These are phyloP conservation scores for Avena atlantica DNA, from an alignment of 176 grass and related monocot species.

Conservation along the genomic window DNA sequence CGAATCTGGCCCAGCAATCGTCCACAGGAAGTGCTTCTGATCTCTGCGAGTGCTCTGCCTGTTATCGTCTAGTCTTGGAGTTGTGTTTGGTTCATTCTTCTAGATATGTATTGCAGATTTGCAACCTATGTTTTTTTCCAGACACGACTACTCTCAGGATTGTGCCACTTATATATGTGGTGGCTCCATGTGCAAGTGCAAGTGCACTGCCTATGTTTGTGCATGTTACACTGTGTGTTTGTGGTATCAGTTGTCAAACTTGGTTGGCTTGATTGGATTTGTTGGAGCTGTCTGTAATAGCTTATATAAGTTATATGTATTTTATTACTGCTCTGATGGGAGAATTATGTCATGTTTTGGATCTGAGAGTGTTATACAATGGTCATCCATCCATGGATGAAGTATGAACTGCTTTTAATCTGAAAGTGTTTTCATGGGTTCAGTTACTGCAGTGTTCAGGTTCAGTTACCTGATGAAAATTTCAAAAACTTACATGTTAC, in stretches of 20 bases:
- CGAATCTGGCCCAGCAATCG: constrained; percentile 68
- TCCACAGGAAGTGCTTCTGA: constrained; percentile 85
- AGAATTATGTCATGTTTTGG: neutral
- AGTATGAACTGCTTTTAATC: no score
- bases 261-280: constrained; percentile 34
- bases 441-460: no score
- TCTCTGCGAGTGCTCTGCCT: neutral
- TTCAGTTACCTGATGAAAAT: no score
- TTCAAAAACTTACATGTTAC: no score
- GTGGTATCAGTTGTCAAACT: constrained; percentile 41
- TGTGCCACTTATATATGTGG: neutral
- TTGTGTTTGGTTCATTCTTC: constrained; percentile 38
- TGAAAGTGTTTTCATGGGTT: no score
- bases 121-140: constrained; percentile 37
- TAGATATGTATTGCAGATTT: constrained; percentile 55
- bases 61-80: constrained; percentile 18
- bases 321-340: neutral
- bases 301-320: constrained; percentile 34
- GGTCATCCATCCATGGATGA: no score
- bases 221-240: constrained; percentile 11
- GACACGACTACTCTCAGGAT: constrained; percentile 31
- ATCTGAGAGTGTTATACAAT: no score
- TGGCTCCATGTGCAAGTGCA: constrained; percentile 33
- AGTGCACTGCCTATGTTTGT: constrained; percentile 23
- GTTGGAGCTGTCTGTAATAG: constrained; percentile 39